These are phyloP conservation scores for Flagelloscypha sp. DNA, from an alignment of 768 basidiomycete genomes.

Conservation along the genomic window DNA sequence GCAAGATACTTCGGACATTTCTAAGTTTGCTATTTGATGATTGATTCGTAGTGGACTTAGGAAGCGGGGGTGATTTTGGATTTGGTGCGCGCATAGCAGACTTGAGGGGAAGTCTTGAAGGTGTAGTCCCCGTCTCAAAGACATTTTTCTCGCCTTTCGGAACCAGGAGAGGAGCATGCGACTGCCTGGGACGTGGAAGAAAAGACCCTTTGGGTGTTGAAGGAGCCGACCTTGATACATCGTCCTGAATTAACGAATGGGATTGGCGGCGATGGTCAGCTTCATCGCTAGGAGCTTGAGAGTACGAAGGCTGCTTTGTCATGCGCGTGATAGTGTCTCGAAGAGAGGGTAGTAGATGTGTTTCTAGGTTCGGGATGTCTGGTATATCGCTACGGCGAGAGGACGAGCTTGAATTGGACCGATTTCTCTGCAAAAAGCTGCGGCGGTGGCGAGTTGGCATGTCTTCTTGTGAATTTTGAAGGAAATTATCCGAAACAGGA, in stretches of 20 bases:
- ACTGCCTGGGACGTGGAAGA: conserved; percentile 6
- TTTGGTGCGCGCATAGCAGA: conserved; percentile 31
- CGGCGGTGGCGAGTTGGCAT: too few relatives aligned
- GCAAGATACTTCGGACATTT: conserved; percentile 8
- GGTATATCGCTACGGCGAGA: conserved; percentile 33
- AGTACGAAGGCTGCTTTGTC: conserved; percentile 44
- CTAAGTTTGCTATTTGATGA: conserved; percentile 24
- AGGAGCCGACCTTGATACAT: too few relatives aligned
- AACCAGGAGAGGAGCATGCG: conserved; percentile 15
- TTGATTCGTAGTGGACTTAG: conserved; percentile 12
- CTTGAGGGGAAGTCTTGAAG: conserved; percentile 27
- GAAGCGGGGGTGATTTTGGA: conserved; percentile 18
- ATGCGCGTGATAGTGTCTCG: conserved; percentile 68
- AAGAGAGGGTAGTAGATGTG: conserved; percentile 59
- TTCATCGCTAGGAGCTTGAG: conserved; percentile 4
- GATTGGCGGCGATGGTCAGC: conserved; percentile 1
- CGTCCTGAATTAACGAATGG: too few relatives aligned
- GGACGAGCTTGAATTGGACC: background rate
- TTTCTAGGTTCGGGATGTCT: conserved; percentile 53
- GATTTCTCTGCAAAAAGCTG: too few relatives aligned
- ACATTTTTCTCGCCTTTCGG: conserved; percentile 20
- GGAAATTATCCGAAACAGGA: too few relatives aligned
- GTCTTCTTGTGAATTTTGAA: too few relatives aligned
- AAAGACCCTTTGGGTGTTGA: too few relatives aligned
- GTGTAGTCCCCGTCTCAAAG: conserved; percentile 19